phyloP scores from a whole-genome alignment of 2,329 filamentous ascomycete species.

The Sporothrix humicola region DNA sequence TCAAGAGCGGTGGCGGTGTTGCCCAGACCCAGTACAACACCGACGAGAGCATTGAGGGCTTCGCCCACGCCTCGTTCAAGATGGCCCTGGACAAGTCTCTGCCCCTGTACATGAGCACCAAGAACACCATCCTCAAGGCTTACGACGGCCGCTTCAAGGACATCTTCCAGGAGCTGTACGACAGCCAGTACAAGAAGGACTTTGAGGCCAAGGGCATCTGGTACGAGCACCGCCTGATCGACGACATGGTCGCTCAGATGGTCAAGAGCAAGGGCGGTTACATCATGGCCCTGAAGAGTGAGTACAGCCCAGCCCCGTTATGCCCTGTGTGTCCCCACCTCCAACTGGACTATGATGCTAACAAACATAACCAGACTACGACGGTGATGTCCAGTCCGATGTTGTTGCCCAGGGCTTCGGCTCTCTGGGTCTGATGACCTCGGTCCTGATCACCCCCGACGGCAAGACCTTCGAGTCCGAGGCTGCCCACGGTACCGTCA shows the following conservation, averaged over 20 bases:
- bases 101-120: constrained; percentile 99
- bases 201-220: constrained; percentile 94
- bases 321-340: too few relatives aligned
- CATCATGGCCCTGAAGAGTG: constrained; percentile 98
- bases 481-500: constrained; percentile 97
- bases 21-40: constrained; percentile 99
- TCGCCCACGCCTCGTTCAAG: constrained; percentile 97
- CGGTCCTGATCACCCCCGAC: constrained; percentile 93
- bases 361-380: constrained; percentile 73
- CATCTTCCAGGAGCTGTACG: constrained; percentile 97
- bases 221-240: constrained; percentile 99
- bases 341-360: neutral
- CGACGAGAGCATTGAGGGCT: constrained; percentile 90
- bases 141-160: constrained; percentile 99
- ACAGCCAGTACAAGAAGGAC: constrained; percentile 80
- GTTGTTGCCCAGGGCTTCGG: constrained; percentile 98
- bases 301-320: constrained; percentile 45
- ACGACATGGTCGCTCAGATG: constrained; percentile 99
- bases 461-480: constrained; percentile 97
- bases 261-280: constrained; percentile 97
- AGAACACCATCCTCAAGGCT: constrained; percentile 99
- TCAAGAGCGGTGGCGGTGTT: constrained; percentile 83
- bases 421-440: constrained; percentile 97
- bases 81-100: constrained; percentile 83
- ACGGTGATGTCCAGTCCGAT: constrained; percentile 98